Evolutionary conservation across 805 yeast genomes (phyloP).

Genomic region (Metschnikowia drakensbergensis): DNA sequence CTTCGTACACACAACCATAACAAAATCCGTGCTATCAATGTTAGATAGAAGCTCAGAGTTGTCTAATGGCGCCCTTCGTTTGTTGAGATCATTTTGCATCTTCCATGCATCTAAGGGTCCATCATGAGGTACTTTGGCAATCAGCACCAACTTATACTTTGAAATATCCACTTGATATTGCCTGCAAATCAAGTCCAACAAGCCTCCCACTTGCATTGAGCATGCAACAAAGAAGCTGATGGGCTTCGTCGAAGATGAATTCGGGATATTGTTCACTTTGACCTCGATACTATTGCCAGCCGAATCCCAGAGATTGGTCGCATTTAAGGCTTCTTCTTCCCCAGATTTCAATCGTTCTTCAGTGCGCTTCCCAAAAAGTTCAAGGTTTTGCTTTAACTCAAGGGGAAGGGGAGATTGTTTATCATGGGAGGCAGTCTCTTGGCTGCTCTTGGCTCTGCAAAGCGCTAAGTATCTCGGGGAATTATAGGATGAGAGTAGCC

Average conservation of each 20-base stretch:
- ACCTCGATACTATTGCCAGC: constrained; percentile 14
- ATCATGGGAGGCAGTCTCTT: constrained; percentile 47
- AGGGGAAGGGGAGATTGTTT: constrained; percentile 51
- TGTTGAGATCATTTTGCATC: neutral
- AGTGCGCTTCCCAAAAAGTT: constrained; percentile 13
- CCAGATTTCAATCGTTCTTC: constrained; percentile 3
- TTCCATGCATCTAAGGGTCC: constrained; percentile 1
- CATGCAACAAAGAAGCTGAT: constrained; percentile 16
- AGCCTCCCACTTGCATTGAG: constrained; percentile 15
- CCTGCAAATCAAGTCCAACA: constrained; percentile 25
- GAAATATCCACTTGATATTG: constrained; percentile 26
- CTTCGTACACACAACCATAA: constrained; percentile 18
- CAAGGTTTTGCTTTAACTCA: constrained; percentile 31
- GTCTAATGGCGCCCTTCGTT: constrained; percentile 6
- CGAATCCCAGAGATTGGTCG: neutral
- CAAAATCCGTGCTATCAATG: constrained; percentile 15
- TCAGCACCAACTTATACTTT: constrained; percentile 17
- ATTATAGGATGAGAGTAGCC: constrained; percentile 66
- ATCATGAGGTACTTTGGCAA: neutral
- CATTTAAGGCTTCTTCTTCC: constrained; percentile 5
- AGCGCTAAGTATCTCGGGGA: constrained; percentile 77
- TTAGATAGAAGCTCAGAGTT: constrained; percentile 9
- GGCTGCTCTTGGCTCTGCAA: constrained; percentile 50
- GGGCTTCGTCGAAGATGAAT: constrained; percentile 9
- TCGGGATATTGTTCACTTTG: constrained; percentile 14